Percentiles rank a stretch among this genome's conserved stretches.
Evolutionary conservation across 2,329 filamentous ascomycete genomes (phyloP).

Genomic region (Ceratocystis eucalypticola): DNA sequence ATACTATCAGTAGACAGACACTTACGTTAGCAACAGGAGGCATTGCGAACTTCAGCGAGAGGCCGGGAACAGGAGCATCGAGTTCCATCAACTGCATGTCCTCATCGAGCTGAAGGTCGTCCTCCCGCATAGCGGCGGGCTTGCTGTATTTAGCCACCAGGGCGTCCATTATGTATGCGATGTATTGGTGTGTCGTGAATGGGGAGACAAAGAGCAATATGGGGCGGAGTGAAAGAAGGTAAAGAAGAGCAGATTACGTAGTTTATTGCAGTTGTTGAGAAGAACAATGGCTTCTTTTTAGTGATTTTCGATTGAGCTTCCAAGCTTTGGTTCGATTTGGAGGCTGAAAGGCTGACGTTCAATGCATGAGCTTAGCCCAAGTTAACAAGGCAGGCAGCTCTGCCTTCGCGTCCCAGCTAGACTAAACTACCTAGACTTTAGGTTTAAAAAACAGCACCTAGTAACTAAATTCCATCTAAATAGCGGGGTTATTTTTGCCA

Average conservation of each 20-base stretch:
- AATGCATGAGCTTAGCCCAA: not conserved
- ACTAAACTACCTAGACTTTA: not conserved
- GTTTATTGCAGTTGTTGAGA: not conserved
- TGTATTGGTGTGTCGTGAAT: not conserved
- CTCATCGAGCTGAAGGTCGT: conserved; percentile 58
- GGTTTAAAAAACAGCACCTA: not conserved
- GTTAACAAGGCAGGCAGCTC: conserved; percentile 7
- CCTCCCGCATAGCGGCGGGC: conserved; percentile 56
- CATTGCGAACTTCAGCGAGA: conserved; percentile 88
- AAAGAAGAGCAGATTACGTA: not conserved
- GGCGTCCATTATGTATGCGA: conserved; percentile 57
- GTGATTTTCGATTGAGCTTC: not conserved
- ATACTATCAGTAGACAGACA: not conserved
- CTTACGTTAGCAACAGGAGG: conserved; percentile 81
- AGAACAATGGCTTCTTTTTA: not conserved
- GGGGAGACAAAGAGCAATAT: conserved; percentile 6
- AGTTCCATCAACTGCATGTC: conserved; percentile 54
- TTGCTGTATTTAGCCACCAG: conserved; percentile 86
- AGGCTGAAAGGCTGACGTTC: conserved; percentile 11
- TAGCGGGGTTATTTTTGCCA: not conserved
- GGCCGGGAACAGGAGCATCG: conserved; percentile 51
- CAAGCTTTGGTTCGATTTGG: not conserved
- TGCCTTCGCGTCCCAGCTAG: conserved; percentile 5
- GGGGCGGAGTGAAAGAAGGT: conserved; percentile 7
- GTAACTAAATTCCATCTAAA: not conserved